Conservation (phyloP, 2,329 filamentous ascomycete species). For the Cladosporium oxysporum region DNA sequence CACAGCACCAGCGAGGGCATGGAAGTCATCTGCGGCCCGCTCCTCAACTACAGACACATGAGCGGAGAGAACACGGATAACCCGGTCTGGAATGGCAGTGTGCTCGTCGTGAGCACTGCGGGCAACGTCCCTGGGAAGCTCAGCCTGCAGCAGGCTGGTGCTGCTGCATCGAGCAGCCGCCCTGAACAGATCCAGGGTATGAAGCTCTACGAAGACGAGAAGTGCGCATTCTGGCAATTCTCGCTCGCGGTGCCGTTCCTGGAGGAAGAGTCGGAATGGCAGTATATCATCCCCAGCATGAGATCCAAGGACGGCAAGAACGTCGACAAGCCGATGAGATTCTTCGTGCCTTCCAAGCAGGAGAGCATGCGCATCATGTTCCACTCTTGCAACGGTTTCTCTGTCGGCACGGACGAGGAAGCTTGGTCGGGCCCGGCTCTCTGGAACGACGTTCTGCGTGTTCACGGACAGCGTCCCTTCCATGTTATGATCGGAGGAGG, state of each 20-base stretch:
- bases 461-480: slow-evolving; percentile 61
- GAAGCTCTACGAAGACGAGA: slow-evolving; percentile 61
- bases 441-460: slow-evolving; percentile 65
- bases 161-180: slow-evolving; percentile 30
- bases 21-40: slow-evolving; percentile 69
- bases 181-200: slow-evolving; percentile 42
- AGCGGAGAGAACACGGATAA: slow-evolving; percentile 51
- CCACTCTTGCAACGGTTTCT: slow-evolving; percentile 70
- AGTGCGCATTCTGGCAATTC: slow-evolving; percentile 63
- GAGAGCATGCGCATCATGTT: slow-evolving; percentile 71
- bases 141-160: slow-evolving; percentile 50
- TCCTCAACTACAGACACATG: slow-evolving; percentile 78
- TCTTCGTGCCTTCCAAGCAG: slow-evolving; percentile 59
- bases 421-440: slow-evolving; percentile 61
- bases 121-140: slow-evolving; percentile 65
- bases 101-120: slow-evolving; percentile 77
- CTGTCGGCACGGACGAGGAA: slow-evolving; percentile 64
- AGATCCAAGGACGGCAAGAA: slow-evolving; percentile 37
- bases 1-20: slow-evolving; percentile 42
- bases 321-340: slow-evolving; percentile 46
- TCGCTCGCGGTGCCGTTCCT: slow-evolving; percentile 64
- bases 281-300: slow-evolving; percentile 72
- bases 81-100: slow-evolving; percentile 76
- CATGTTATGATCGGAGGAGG: slow-evolving; percentile 82
- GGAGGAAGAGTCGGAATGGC: slow-evolving; percentile 73